Evolutionary conservation across 768 basidiomycete species (phyloP).

Genomic region (Clitopilus passeckerianus): DNA sequence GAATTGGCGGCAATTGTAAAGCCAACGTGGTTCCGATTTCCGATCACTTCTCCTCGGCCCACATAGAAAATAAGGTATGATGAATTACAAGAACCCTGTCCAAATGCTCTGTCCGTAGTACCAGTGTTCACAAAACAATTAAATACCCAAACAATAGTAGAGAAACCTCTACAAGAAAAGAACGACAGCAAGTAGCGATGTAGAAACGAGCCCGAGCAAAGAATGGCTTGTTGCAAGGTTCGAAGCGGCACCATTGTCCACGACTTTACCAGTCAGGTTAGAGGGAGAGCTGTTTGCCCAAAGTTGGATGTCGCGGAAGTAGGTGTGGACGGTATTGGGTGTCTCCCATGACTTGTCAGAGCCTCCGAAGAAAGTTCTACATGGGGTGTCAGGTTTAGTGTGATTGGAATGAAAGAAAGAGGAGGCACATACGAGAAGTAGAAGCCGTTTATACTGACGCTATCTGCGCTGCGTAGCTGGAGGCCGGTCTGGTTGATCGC

Average conservation of each 20-base stretch:
- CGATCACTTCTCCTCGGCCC: no score
- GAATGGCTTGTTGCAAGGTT: not conserved
- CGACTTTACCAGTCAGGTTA: conserved; percentile 32
- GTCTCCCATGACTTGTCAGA: conserved; percentile 71
- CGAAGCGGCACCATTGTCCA: conserved; percentile 10
- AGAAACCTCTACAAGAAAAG: not conserved
- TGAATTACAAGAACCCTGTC: no score
- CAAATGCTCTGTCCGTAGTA: no score
- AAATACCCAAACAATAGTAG: no score
- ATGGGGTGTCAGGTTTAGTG: conserved; percentile 1
- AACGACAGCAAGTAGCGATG: not conserved
- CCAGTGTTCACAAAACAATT: no score
- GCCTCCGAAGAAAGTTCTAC: conserved; percentile 81
- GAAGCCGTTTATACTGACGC: conserved; percentile 58
- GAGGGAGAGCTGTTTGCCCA: conserved; percentile 54
- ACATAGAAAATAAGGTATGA: no score
- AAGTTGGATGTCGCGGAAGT: conserved; percentile 70
- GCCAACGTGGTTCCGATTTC: no score
- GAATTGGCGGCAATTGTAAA: no score
- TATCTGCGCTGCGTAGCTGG: conserved; percentile 52
- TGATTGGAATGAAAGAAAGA: not conserved
- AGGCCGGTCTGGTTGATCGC: conserved; percentile 58
- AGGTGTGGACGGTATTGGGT: conserved; percentile 60
- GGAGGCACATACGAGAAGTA: conserved; percentile 66
- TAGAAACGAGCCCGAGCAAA: not conserved